Conservation (phyloP, 495 filamentous ascomycete species). For the Beverwykella pulmonaria region DNA sequence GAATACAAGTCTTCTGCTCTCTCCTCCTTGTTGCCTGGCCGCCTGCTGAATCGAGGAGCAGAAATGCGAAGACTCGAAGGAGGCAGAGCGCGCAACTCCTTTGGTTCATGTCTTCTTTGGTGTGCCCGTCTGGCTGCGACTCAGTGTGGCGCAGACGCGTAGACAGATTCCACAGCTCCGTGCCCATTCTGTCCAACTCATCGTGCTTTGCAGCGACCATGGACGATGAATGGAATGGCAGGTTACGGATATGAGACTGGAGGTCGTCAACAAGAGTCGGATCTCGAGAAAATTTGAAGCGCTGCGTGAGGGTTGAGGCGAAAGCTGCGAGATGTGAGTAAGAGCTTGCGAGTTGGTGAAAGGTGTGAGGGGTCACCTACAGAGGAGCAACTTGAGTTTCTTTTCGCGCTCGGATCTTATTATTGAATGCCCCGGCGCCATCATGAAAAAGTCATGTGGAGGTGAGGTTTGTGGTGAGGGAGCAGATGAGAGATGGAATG, state of each 20-base stretch:
- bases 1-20: conserved; percentile 43
- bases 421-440: conserved; percentile 13
- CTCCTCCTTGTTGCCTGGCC: conserved; percentile 18
- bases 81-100: conserved; percentile 34
- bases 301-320: conserved; percentile 17
- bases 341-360: neutral
- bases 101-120: neutral
- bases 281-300: conserved; percentile 20
- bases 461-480: conserved; percentile 6
- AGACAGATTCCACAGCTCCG: conserved; percentile 69
- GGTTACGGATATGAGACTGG: conserved; percentile 29
- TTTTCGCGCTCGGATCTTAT: conserved; percentile 33
- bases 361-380: conserved; percentile 15
- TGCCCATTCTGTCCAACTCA: conserved; percentile 59
- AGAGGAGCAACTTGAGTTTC: conserved; percentile 34
- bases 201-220: conserved; percentile 37
- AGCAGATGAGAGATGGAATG: neutral
- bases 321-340: conserved; percentile 26
- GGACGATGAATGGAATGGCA: conserved; percentile 33
- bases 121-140: conserved; percentile 1
- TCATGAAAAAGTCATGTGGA: neutral
- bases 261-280: conserved; percentile 30
- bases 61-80: conserved; percentile 68
- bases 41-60: conserved; percentile 65
- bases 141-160: conserved; percentile 52